A percentile compares a stretch with the other conserved stretches of the same genome.
Evolutionary conservation across 2,329 filamentous ascomycete species (phyloP).

Genomic region (Paecilomyces formosus): DNA sequence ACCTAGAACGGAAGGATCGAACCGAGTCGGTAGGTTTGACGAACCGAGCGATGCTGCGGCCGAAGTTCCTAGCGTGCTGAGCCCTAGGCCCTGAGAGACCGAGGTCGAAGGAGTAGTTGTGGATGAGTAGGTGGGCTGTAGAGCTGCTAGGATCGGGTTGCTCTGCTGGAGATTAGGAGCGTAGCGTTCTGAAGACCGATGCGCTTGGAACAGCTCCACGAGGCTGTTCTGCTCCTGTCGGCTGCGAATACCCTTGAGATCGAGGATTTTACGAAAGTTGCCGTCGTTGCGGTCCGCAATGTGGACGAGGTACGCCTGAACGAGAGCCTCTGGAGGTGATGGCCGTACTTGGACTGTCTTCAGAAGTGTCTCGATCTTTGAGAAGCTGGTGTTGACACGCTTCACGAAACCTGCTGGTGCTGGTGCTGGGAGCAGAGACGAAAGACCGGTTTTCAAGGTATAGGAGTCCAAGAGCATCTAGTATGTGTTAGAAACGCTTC

Average conservation of each 20-base stretch:
- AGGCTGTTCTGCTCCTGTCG: conserved; percentile 76
- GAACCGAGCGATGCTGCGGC: conserved; percentile 36
- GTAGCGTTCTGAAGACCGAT: conserved; percentile 59
- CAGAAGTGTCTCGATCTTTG: conserved; percentile 81
- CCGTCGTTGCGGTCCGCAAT: conserved; percentile 86
- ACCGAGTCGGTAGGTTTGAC: conserved; percentile 49
- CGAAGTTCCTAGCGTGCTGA: conserved; percentile 39
- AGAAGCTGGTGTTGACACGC: conserved; percentile 75
- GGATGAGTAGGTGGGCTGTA: conserved; percentile 33
- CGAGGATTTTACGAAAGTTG: conserved; percentile 94
- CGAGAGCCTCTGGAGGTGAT: conserved; percentile 83
- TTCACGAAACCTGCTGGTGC: conserved; percentile 65
- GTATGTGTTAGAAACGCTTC: conserved; percentile 1
- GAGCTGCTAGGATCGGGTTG: conserved; percentile 63
- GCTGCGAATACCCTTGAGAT: conserved; percentile 79
- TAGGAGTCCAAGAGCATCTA: conserved; percentile 96
- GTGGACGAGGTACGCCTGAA: conserved; percentile 96
- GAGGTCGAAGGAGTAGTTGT: conserved; percentile 21
- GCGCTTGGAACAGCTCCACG: conserved; percentile 84
- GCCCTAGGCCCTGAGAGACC: conserved; percentile 37
- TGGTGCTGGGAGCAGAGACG: conserved; percentile 50
- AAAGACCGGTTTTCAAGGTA: conserved; percentile 44
- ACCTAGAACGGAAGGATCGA: conserved; percentile 75
- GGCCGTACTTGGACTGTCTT: conserved; percentile 94
- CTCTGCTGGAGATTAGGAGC: conserved; percentile 59